phyloP scores from a whole-genome alignment of 768 basidiomycete genomes.

The Tremella mesenterica region DNA sequence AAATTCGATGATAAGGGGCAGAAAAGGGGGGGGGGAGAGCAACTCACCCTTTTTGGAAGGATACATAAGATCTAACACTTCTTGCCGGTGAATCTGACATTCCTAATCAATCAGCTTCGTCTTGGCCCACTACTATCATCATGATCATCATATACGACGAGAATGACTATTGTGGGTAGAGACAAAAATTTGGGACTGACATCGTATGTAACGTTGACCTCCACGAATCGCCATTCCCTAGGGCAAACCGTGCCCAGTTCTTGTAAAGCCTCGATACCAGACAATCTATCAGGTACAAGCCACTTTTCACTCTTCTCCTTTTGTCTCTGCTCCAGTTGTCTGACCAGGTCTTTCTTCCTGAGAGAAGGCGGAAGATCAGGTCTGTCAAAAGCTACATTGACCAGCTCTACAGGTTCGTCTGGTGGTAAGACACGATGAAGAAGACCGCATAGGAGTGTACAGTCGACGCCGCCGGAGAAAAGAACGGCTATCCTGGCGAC shows the following conservation, averaged over 20 bases:
- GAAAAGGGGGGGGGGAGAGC: too few species aligned
- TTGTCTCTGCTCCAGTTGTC: background rate
- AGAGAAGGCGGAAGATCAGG: constrained; percentile 50
- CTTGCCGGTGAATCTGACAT: constrained; percentile 50
- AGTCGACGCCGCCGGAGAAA: constrained; percentile 96
- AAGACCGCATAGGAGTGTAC: constrained; percentile 68
- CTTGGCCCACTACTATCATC: too few species aligned
- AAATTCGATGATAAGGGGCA: background rate
- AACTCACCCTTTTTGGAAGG: constrained; percentile 36
- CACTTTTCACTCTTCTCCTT: constrained; percentile 49
- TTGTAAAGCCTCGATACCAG: constrained; percentile 66
- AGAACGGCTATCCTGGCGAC: constrained; percentile 61
- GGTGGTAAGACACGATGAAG: constrained; percentile 63
- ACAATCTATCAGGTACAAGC: constrained; percentile 78
- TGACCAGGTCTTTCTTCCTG: background rate
- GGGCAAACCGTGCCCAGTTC: constrained; percentile 72
- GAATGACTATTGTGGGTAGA: background rate
- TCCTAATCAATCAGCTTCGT: constrained; percentile 50
- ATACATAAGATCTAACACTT: constrained; percentile 58
- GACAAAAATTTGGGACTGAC: constrained; percentile 45
- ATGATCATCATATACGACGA: too few species aligned
- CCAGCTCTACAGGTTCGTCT: constrained; percentile 76
- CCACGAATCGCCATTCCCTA: constrained; percentile 84
- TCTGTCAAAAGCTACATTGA: constrained; percentile 94
- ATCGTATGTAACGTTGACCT: constrained; percentile 73